Evolutionary conservation across 495 filamentous ascomycete species (phyloP).

Genomic region (Penicillium macrosclerotiorum): DNA sequence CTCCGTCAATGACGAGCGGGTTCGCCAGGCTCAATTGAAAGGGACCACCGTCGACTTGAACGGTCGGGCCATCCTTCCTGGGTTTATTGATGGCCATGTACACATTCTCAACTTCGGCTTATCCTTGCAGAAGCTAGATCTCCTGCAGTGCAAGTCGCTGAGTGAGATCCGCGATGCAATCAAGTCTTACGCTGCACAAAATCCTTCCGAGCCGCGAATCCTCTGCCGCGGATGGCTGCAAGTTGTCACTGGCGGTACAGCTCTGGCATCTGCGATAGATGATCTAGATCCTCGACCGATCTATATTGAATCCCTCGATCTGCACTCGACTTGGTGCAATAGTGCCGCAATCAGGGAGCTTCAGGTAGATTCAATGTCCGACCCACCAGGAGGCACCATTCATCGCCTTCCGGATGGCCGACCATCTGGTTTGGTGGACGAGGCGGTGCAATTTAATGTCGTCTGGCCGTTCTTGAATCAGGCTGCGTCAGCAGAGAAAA

Average conservation of each 20-base stretch:
- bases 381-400: conserved; percentile 57
- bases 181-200: conserved; percentile 43
- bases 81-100: conserved; percentile 65
- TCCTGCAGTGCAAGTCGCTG: conserved; percentile 53
- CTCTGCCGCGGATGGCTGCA: conserved; percentile 63
- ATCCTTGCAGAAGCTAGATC: conserved; percentile 54
- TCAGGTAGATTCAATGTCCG: conserved; percentile 40
- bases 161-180: conserved; percentile 52
- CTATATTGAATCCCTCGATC: conserved; percentile 59
- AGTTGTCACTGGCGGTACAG: conserved; percentile 49
- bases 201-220: conserved; percentile 51
- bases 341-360: conserved; percentile 54
- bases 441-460: conserved; percentile 54
- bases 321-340: conserved; percentile 64
- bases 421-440: conserved; percentile 54
- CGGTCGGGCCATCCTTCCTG: conserved; percentile 52
- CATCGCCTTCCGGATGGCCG: conserved; percentile 51
- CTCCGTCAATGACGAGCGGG: conserved; percentile 25
- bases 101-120: conserved; percentile 61
- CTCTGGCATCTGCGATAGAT: conserved; percentile 53
- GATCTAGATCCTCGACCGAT: conserved; percentile 54
- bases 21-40: conserved; percentile 27
- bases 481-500: conserved; percentile 50
- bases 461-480: conserved; percentile 59
- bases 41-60: conserved; percentile 49